Evolutionary conservation across 768 basidiomycete species (phyloP), one percentile per base, ranked within the genome.

Genomic region (Psilocybe cyanescens): DNA sequence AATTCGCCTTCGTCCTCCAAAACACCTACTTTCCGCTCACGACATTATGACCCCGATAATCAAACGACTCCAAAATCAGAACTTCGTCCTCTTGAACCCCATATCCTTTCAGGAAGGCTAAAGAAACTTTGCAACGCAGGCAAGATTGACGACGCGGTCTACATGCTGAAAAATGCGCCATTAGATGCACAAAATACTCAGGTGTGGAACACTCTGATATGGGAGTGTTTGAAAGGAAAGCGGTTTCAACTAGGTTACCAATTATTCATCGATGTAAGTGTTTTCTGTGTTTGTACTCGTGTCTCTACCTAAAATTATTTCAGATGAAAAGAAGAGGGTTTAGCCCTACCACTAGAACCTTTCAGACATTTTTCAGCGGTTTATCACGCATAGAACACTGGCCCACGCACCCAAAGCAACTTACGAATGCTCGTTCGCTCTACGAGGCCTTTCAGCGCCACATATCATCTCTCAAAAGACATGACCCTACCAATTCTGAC

Each of bases 291-390:
- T 31, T 29, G 65, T 39, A 31, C 3, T 6, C 19, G 7, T 35
- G 47, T 39, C 58, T 61, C 30, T 44, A 44, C 24, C 49, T 31
- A 62, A 55, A 57, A 54, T 48, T 17, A 46, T 33, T n/a, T 35
- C 62, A 95, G 93, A 92, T 95, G 92, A 94, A 92, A 74, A 83
- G 92, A 35, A 85, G 94, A 47, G 90, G 91, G 1, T 88, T 92
- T 69, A 80, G 80, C 49, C 91, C 94, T 28, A 87, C 81, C 47
- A 72, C 79, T 6, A 76, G 85, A 59, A 93, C 93, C 1, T 94
- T 83, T 66, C 79, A 83, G 48, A 91, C 89, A 24, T 76, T 94
- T 73, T 80, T 95, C 71, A 80, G 73, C 47, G 91, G 90, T 5
- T 79, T 89, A 46, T 78, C 83, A 2, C 79, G 79, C 30, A 84